A percentile compares a stretch with the other conserved stretches of the same genome.
These are phyloP conservation scores for Sporothrix pallida DNA, from an alignment of 2,329 filamentous ascomycete species.

Conservation along the genomic window DNA sequence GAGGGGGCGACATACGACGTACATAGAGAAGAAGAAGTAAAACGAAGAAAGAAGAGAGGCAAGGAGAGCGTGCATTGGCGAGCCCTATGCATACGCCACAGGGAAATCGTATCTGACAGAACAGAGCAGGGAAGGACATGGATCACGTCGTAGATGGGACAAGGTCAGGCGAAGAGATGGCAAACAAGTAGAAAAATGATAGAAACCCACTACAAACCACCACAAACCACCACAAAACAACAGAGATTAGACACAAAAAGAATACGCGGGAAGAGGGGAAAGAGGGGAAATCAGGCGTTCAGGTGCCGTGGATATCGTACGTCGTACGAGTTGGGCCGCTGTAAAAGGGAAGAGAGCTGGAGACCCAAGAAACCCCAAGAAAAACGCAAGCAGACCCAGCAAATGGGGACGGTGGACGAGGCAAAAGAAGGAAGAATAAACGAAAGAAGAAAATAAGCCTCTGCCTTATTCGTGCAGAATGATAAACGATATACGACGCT, in stretches of 20 bases:
- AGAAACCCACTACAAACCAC: too few species aligned
- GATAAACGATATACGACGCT: neutral
- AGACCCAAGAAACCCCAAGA: neutral
- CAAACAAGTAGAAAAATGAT: neutral
- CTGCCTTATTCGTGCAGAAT: neutral
- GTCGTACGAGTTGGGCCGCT: slow-evolving; percentile 12
- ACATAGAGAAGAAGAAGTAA: neutral
- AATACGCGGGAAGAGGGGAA: neutral
- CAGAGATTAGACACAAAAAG: too few species aligned
- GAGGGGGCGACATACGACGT: neutral
- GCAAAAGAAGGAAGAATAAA: slow-evolving; percentile 17
- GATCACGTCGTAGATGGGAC: neutral
- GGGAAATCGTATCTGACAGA: neutral
- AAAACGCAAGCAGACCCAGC: neutral
- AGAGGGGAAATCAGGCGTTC: neutral
- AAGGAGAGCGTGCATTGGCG: neutral
- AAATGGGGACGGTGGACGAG: neutral
- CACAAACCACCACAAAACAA: too few species aligned
- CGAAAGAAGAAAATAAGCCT: neutral
- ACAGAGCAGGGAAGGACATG: neutral
- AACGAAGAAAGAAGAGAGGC: neutral
- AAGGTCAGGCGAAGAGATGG: neutral
- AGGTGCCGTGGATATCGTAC: neutral
- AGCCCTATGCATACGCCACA: slow-evolving; percentile 3
- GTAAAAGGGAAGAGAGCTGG: neutral